These are phyloP conservation scores for Isatis tinctoria DNA, from an alignment of 345 rosid species.

Conservation along the genomic window DNA sequence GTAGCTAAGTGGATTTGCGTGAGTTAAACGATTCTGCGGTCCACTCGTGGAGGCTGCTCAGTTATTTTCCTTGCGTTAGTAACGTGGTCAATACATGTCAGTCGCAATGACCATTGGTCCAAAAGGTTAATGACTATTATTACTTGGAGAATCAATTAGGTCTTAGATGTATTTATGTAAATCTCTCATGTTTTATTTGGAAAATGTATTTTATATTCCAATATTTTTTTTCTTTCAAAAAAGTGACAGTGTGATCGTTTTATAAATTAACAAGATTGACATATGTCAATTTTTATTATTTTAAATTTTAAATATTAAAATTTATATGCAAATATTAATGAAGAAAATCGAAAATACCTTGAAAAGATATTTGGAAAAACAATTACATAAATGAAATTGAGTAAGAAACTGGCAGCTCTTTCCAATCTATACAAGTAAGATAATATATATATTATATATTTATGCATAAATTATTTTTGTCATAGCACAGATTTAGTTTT, in stretches of 20 bases:
- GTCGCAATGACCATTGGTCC: neutral
- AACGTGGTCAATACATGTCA: neutral
- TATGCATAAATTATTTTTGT: neutral
- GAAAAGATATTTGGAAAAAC: too few relatives aligned
- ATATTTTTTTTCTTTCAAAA: neutral
- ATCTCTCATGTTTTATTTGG: neutral
- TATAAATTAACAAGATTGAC: neutral
- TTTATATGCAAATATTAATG: neutral
- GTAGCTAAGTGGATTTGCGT: neutral
- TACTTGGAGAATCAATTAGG: too few relatives aligned
- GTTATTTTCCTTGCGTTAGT: neutral
- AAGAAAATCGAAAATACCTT: too few relatives aligned
- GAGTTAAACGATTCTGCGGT: slow-evolving; percentile 38
- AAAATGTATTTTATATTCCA: neutral
- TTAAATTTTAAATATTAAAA: neutral
- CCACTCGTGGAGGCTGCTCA: neutral
- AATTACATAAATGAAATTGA: neutral
- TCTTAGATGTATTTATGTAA: too few relatives aligned
- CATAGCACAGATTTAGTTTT: too few relatives aligned
- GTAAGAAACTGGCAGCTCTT: neutral
- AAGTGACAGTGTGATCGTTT: neutral
- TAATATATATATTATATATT: neutral
- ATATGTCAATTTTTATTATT: neutral
- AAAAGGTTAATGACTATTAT: too few relatives aligned
- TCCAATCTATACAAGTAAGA: neutral